Conservation (phyloP, 306 rosid genomes). For the Pyrus pyrifolia region DNA sequence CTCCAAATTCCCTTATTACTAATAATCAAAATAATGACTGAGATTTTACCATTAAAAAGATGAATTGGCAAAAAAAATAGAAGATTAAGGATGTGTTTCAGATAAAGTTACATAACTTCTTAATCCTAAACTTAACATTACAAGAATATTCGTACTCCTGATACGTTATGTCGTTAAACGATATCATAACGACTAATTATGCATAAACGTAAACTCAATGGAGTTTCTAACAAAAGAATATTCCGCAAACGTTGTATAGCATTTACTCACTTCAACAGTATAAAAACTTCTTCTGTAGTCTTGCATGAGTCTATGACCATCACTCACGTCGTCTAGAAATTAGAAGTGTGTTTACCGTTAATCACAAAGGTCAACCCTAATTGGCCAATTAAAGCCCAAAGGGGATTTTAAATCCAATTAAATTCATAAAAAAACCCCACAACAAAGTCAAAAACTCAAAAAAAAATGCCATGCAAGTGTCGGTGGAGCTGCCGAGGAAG, state of each 20-base stretch:
- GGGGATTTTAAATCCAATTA: not conserved
- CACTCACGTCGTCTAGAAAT: not conserved
- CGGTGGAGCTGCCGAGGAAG: slow-evolving; percentile 8
- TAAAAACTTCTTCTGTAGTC: too few species aligned
- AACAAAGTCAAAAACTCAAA: not conserved
- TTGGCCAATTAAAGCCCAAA: not conserved
- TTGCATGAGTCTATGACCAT: too few species aligned
- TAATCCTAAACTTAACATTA: too few species aligned
- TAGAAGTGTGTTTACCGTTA: not conserved
- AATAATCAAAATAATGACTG: not conserved
- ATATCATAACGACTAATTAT: too few species aligned
- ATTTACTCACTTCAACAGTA: not conserved
- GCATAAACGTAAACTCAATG: not conserved
- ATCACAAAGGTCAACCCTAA: not conserved
- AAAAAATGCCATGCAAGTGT: slow-evolving; percentile 9
- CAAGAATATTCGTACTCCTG: too few species aligned
- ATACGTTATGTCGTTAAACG: not conserved
- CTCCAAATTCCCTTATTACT: too few species aligned
- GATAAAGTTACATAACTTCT: too few species aligned
- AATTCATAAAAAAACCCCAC: not conserved
- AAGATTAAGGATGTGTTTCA: not conserved
- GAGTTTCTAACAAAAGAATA: not conserved
- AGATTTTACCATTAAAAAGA: not conserved
- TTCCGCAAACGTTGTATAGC: not conserved
- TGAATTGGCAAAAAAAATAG: not conserved